Evolutionary conservation across 768 basidiomycete species (phyloP).

Genomic region (Galerina sulciceps): DNA sequence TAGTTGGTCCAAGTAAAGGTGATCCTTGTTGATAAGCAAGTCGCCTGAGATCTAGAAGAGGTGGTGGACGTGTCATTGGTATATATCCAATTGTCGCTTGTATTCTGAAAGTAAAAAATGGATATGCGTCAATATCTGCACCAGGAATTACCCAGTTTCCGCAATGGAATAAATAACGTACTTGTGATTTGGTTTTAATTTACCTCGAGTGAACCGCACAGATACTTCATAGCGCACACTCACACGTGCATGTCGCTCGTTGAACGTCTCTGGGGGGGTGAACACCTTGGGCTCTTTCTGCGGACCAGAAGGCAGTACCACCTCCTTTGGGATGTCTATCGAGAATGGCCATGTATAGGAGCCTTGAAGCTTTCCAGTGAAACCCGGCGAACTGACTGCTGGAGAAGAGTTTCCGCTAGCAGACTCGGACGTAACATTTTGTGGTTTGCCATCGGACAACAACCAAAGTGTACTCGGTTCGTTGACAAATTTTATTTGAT

Average conservation of each 20-base stretch:
- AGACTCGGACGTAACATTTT: slow-evolving; percentile 14
- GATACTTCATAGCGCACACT: slow-evolving; percentile 39
- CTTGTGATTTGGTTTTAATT: slow-evolving; percentile 35
- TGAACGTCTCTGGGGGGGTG: slow-evolving; percentile 42
- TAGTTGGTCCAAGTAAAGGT: slow-evolving; percentile 37
- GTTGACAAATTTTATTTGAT: slow-evolving; percentile 39
- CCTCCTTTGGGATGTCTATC: slow-evolving; percentile 42
- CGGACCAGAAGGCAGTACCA: slow-evolving; percentile 23
- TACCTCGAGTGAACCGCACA: slow-evolving; percentile 35
- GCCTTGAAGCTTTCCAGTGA: slow-evolving; percentile 36
- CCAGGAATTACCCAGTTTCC: background rate
- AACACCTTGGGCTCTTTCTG: slow-evolving; percentile 26
- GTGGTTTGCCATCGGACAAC: slow-evolving; percentile 33
- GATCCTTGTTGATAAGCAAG: slow-evolving; percentile 38
- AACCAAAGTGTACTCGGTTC: slow-evolving; percentile 40
- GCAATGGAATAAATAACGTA: slow-evolving; percentile 12
- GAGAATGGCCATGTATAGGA: slow-evolving; percentile 40
- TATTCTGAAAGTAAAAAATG: slow-evolving; percentile 26
- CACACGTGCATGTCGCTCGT: slow-evolving; percentile 39
- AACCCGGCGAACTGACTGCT: background rate
- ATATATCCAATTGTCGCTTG: slow-evolving; percentile 34
- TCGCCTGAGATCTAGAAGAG: slow-evolving; percentile 35
- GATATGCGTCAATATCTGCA: too few species aligned
- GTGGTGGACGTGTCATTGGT: slow-evolving; percentile 32
- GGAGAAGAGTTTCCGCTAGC: background rate